Percentiles rank a stretch among this genome's conserved stretches.
These are phyloP conservation scores for Globisporangium spinosum DNA, from an alignment of 352 stramenopile genomes.

Conservation along the genomic window DNA sequence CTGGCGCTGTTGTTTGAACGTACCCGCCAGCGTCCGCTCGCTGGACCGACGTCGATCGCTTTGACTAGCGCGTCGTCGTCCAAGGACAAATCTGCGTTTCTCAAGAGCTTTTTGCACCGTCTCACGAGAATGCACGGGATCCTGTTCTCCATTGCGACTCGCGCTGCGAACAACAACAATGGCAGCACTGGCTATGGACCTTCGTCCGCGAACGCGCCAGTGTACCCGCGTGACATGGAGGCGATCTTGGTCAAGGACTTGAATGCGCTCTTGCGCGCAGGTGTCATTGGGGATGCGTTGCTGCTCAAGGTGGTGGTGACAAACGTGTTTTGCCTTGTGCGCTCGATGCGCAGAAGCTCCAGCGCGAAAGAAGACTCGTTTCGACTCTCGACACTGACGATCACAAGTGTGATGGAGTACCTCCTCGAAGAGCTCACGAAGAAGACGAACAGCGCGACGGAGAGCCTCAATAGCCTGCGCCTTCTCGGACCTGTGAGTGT, in stretches of 20 bases:
- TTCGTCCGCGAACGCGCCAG: constrained; percentile 8
- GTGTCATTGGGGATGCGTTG: constrained; percentile 66
- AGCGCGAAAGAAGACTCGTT: constrained; percentile 43
- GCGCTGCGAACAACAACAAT: constrained; percentile 12
- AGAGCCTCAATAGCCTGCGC: constrained; percentile 27
- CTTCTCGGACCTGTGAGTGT: constrained; percentile 53
- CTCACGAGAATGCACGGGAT: constrained; percentile 86
- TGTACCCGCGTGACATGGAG: constrained; percentile 74
- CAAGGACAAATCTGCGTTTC: constrained; percentile 77
- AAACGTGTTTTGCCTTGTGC: constrained; percentile 72
- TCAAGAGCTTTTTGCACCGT: constrained; percentile 87
- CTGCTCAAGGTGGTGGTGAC: constrained; percentile 78
- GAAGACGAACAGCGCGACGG: constrained; percentile 22
- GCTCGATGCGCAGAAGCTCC: constrained; percentile 23
- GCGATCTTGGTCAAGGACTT: constrained; percentile 60
- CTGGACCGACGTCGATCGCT: constrained; percentile 24
- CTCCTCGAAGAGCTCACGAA: constrained; percentile 31
- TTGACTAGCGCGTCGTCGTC: constrained; percentile 40
- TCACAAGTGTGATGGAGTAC: constrained; percentile 50
- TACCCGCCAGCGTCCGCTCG: constrained; percentile 67
- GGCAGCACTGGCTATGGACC: constrained; percentile 1
- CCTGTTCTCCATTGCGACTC: constrained; percentile 59
- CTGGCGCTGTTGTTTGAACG: constrained; percentile 87
- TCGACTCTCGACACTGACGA: constrained; percentile 43
- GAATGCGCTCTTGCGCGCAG: constrained; percentile 42